Evolutionary conservation across 2,329 filamentous ascomycete species (phyloP).

Genomic region (Fusarium nanum): DNA sequence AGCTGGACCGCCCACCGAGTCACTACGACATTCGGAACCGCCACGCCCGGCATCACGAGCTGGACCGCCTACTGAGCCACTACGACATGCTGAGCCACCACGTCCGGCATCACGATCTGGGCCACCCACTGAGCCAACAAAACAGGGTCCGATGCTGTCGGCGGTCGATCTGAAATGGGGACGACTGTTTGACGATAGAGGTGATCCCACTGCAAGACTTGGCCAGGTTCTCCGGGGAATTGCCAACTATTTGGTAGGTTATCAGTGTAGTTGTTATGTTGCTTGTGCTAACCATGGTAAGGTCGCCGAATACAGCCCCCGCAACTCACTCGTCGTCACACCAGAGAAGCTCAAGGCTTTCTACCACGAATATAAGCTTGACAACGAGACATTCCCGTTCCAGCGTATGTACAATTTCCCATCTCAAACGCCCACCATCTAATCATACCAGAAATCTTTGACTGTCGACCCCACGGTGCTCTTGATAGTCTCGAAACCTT

Average conservation of each 20-base stretch:
- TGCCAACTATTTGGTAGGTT: slow-evolving; percentile 76
- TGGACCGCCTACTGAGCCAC: neutral
- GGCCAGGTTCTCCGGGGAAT: slow-evolving; percentile 79
- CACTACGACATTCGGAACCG: slow-evolving; percentile 7
- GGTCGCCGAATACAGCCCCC: slow-evolving; percentile 50
- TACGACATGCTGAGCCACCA: slow-evolving; percentile 8
- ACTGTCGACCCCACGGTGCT: slow-evolving; percentile 48
- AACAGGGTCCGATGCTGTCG: slow-evolving; percentile 28
- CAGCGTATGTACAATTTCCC: slow-evolving; percentile 59
- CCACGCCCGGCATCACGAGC: neutral
- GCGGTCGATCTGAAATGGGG: slow-evolving; percentile 82
- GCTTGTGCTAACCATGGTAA: slow-evolving; percentile 23
- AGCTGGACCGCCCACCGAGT: too few relatives aligned
- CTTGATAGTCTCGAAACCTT: slow-evolving; percentile 57
- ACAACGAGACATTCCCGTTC: slow-evolving; percentile 76
- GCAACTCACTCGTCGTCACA: slow-evolving; percentile 70
- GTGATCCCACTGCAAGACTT: slow-evolving; percentile 74
- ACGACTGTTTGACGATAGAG: slow-evolving; percentile 74
- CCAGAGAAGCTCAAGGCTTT: slow-evolving; percentile 81
- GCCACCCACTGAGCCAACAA: slow-evolving; percentile 7
- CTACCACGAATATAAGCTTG: slow-evolving; percentile 74
- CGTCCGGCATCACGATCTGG: slow-evolving; percentile 10
- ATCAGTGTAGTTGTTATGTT: neutral
- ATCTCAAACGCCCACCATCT: neutral
- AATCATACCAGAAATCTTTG: slow-evolving; percentile 62